Evolutionary conservation across 2,329 filamentous ascomycete genomes (phyloP).

Genomic region (Calycina marina): DNA sequence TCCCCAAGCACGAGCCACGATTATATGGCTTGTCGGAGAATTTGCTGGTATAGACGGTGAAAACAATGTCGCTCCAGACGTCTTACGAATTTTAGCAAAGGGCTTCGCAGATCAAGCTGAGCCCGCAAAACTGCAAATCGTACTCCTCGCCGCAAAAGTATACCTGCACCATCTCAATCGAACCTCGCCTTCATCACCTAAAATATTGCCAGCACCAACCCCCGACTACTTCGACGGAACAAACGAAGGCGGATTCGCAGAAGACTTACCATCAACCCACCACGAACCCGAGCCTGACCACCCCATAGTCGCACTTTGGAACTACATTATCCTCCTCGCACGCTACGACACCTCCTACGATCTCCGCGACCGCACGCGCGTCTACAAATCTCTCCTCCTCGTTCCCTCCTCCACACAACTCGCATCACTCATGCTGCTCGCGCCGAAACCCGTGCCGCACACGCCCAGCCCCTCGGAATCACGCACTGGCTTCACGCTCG

Average conservation of each 20-base stretch:
- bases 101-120: slow-evolving; percentile 76
- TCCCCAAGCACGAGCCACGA: slow-evolving; percentile 78
- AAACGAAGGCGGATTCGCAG: slow-evolving; percentile 18
- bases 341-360: slow-evolving; percentile 94
- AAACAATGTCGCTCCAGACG: slow-evolving; percentile 85
- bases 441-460: slow-evolving; percentile 86
- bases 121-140: slow-evolving; percentile 76
- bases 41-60: slow-evolving; percentile 69
- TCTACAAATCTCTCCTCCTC: slow-evolving; percentile 73
- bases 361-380: slow-evolving; percentile 74
- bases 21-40: slow-evolving; percentile 95
- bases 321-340: slow-evolving; percentile 70
- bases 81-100: slow-evolving; percentile 74
- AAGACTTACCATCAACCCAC: slow-evolving; percentile 9
- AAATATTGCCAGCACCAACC: slow-evolving; percentile 17
- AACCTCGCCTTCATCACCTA: slow-evolving; percentile 30
- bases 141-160: slow-evolving; percentile 89
- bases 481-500: slow-evolving; percentile 62
- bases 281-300: slow-evolving; percentile 31
- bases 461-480: slow-evolving; percentile 79
- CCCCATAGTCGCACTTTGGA: slow-evolving; percentile 64
- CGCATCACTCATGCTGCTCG: slow-evolving; percentile 77
- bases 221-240: slow-evolving; percentile 10
- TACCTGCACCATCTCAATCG: slow-evolving; percentile 78
- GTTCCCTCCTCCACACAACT: slow-evolving; percentile 65